phyloP scores from a whole-genome alignment of 116 monocot genomes.

The Dioscorea cayenensis region DNA sequence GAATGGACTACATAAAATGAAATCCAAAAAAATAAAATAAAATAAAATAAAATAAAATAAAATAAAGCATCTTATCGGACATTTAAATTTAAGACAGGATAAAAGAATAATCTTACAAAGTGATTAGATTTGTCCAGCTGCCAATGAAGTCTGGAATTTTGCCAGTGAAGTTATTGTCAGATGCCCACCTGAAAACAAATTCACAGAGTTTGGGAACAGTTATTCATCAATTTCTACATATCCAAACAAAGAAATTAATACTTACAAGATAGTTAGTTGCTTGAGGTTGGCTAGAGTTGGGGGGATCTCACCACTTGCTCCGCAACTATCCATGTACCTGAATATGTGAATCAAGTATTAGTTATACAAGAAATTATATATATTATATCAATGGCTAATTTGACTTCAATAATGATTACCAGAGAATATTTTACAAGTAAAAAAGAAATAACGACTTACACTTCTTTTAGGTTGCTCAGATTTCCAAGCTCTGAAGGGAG shows the following conservation, averaged over 20 bases:
- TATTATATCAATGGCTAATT: no score
- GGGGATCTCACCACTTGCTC: slow-evolving; percentile 43
- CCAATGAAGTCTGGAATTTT: slow-evolving; percentile 11
- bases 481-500: slow-evolving; percentile 59
- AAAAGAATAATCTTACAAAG: slow-evolving; percentile 7
- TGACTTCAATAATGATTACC: neutral
- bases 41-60: no score
- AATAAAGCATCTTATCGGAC: no score
- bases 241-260: neutral
- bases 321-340: slow-evolving; percentile 24
- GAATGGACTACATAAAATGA: neutral
- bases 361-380: neutral
- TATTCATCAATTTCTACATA: neutral
- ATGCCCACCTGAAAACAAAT: slow-evolving; percentile 9
- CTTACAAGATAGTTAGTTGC: neutral
- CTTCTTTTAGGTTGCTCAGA: slow-evolving; percentile 31
- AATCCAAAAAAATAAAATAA: no score
- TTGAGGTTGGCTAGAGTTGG: slow-evolving; percentile 37
- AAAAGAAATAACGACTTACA: neutral
- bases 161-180: slow-evolving; percentile 21
- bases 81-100: neutral
- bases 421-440: neutral
- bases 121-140: slow-evolving; percentile 1
- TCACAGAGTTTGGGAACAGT: neutral
- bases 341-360: neutral